These are phyloP conservation scores for Parietaria judaica DNA, from an alignment of 306 rosid species.

Conservation along the genomic window DNA sequence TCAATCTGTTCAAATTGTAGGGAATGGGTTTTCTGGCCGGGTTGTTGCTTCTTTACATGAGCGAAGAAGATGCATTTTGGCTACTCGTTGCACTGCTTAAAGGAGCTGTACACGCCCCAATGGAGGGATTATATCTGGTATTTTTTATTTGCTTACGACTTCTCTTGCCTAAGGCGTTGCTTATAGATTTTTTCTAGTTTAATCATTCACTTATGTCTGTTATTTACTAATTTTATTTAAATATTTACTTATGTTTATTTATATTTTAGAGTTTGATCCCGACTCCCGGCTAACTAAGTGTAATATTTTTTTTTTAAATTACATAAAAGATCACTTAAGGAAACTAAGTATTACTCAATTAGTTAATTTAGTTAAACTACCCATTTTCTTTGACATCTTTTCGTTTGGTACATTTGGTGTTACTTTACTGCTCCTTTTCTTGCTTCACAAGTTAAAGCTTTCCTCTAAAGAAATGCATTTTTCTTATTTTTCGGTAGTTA, in stretches of 20 bases:
- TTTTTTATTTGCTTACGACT: constrained; percentile 7
- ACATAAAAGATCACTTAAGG: too few species aligned
- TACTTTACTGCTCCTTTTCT: constrained; percentile 6
- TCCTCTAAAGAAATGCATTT: constrained; percentile 4
- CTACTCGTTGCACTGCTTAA: constrained; percentile 88
- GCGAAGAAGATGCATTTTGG: constrained; percentile 99
- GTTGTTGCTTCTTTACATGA: constrained; percentile 92
- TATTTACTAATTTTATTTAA: too few species aligned
- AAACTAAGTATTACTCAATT: too few species aligned
- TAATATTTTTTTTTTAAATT: too few species aligned
- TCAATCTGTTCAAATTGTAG: constrained; percentile 46
- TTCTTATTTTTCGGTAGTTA: constrained; percentile 10
- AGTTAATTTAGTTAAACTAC: too few species aligned
- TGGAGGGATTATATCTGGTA: constrained; percentile 98
- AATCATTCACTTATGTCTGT: too few species aligned
- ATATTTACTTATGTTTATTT: too few species aligned
- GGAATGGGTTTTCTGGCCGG: constrained; percentile 99
- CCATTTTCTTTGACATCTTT: not conserved
- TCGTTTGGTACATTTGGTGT: not conserved
- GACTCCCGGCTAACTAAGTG: too few species aligned
- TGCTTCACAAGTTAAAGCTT: not conserved
- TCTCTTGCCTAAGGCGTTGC: not conserved
- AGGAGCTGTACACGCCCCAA: constrained; percentile 98
- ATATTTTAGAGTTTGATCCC: too few species aligned
- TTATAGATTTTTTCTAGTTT: not conserved